Evolutionary conservation across 768 basidiomycete species (phyloP), one percentile per base, ranked within the genome.

Genomic region (Udeniomyces megalosporus): DNA sequence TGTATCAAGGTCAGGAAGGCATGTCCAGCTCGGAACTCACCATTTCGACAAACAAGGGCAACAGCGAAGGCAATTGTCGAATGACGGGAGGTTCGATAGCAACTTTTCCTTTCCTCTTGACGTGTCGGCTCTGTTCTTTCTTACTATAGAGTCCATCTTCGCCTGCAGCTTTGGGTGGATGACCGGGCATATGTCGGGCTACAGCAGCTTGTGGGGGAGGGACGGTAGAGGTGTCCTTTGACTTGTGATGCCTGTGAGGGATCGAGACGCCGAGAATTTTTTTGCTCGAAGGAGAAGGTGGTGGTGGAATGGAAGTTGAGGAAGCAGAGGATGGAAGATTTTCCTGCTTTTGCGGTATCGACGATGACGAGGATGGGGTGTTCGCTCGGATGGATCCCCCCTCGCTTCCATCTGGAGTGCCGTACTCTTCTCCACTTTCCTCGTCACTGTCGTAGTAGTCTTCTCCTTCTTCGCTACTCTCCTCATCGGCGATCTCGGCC

Each of bases 31-130:
- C n/a, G n/a, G n/a, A 66, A 70, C 82, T 70, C 65, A 95, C 91
- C 80, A 96, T 82, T 75, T 97, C 95, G 48, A 85, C 80, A 72
- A 97, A 96, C 29, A 97, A 68, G 1, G 93, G 90, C 42, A 95
- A 75, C 24, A 99, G 72, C 64, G 82, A 78, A n/a, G 88, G 85
- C 56, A 97, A 81, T 69, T 84, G 79, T 51, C 77, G 75, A 51
- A 96, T 76, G 56, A 86, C 82, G 1, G 95, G 95, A 48, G 85
- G 83, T 67, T 82, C 80, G 48, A 86, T 72, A 8, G 75, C 35
- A 12, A 70, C 71, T 42, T 57, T 32, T 6, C 50, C 59, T 31
- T 48, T 28, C 55, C 64, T 62, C 64, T 61, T 60, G n/a, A 54
- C 62, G 42, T 63, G 62, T 44, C 61, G 32, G 20, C 52, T 45